Percentiles rank a stretch among this genome's conserved stretches.
Conservation (phyloP, 352 stramenopile species). For the Phytopythium vexans region DNA sequence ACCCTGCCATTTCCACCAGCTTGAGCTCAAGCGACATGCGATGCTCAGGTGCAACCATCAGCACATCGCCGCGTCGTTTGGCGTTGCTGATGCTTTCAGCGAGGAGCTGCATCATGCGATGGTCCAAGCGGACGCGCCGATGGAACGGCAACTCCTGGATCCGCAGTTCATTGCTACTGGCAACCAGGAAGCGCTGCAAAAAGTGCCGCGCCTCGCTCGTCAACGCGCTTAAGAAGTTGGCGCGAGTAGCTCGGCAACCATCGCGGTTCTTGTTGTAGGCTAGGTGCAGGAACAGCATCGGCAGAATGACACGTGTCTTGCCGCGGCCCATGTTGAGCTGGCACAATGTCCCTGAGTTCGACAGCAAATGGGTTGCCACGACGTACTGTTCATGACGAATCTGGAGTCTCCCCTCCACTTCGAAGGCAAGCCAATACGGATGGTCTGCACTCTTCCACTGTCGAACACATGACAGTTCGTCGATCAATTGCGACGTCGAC, state of each 20-base stretch:
- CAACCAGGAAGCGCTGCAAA: constrained; percentile 53
- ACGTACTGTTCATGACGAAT: constrained; percentile 81
- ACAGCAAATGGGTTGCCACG: constrained; percentile 70
- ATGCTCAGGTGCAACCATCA: constrained; percentile 85
- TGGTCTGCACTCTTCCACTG: constrained; percentile 50
- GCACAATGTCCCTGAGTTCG: constrained; percentile 57
- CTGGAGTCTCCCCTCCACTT: constrained; percentile 75
- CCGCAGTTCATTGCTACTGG: constrained; percentile 30
- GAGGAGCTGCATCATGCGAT: constrained; percentile 22
- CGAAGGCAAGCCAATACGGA: constrained; percentile 86
- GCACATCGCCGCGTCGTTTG: constrained; percentile 32
- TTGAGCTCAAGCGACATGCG: constrained; percentile 90
- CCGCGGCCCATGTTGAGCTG: constrained; percentile 88
- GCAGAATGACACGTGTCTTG: constrained; percentile 85
- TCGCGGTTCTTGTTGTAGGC: too few relatives aligned
- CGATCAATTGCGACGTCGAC: constrained; percentile 16
- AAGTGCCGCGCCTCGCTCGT: constrained; percentile 65
- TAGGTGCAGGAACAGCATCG: constrained; percentile 85
- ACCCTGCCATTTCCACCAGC: constrained; percentile 15
- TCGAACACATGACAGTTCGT: constrained; percentile 53
- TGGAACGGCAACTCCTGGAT: constrained; percentile 75
- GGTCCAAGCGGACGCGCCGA: constrained; percentile 39
- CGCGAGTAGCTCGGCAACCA: constrained; percentile 29
- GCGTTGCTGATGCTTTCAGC: constrained; percentile 31
- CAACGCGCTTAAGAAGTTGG: constrained; percentile 60